Evolutionary conservation across 305 asterid species (phyloP).

Genomic region (Fraxinus velutina): DNA sequence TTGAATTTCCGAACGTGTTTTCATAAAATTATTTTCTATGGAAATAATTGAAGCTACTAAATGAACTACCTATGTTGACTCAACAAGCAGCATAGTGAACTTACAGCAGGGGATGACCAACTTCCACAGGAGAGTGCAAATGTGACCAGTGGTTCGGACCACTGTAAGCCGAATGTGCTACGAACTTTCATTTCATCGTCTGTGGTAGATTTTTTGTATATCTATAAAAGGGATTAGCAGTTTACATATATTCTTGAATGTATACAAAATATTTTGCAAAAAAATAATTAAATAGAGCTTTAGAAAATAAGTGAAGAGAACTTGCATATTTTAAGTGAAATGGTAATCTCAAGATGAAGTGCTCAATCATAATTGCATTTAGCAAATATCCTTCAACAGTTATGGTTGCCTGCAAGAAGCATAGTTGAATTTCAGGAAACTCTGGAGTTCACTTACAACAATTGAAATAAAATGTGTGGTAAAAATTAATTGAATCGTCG

Average conservation of each 20-base stretch:
- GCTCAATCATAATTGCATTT: conserved; percentile 80
- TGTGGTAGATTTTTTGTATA: conserved; percentile 49
- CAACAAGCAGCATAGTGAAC: conserved; percentile 19
- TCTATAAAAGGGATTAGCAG: conserved; percentile 26
- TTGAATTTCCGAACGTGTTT: not conserved
- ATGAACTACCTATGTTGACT: not conserved
- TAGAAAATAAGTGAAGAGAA: not conserved
- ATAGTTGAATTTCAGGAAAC: not conserved
- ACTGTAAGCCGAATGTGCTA: conserved; percentile 59
- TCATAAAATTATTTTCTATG: not conserved
- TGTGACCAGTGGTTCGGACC: conserved; percentile 88
- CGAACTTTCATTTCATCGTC: conserved; percentile 47
- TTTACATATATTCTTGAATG: not conserved
- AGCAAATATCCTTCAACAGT: conserved; percentile 70
- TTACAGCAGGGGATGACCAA: conserved; percentile 96
- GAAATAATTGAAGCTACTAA: not conserved
- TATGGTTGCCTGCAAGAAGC: conserved; percentile 62
- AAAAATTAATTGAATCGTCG: not conserved
- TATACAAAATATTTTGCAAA: not conserved
- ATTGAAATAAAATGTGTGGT: not conserved
- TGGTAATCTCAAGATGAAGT: conserved; percentile 83
- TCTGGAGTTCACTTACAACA: not conserved
- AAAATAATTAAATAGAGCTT: not conserved
- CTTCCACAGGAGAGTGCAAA: conserved; percentile 88
- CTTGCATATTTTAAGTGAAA: conserved; percentile 74